phyloP scores from a whole-genome alignment of 345 rosid species.

The Gossypium australe region DNA sequence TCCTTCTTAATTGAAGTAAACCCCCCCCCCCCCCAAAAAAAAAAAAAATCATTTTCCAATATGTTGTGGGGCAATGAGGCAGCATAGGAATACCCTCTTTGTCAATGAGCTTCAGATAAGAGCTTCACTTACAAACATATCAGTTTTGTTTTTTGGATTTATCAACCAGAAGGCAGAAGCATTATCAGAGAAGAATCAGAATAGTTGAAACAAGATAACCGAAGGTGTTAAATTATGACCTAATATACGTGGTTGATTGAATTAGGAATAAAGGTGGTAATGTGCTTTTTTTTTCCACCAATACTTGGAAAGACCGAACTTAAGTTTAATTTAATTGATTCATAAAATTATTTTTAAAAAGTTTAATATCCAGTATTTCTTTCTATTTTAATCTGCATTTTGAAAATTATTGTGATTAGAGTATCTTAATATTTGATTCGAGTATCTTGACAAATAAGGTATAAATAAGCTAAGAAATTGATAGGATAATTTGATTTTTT shows the following conservation, averaged over 20 bases:
- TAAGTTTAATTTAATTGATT: no score
- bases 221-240: conserved; percentile 27
- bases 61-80: conserved; percentile 22
- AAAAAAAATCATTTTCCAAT: background rate
- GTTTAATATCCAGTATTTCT: no score
- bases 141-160: background rate
- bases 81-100: conserved; percentile 7
- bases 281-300: conserved; percentile 29
- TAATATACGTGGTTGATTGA: conserved; percentile 8
- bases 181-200: conserved; percentile 28
- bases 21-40: background rate
- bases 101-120: background rate
- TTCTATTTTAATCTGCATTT: no score
- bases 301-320: no score
- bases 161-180: background rate
- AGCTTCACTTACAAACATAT: background rate
- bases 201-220: conserved; percentile 23
- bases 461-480: no score
- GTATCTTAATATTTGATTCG: no score
- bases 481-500: no score
- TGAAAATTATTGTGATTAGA: no score
- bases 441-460: no score
- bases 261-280: conserved; percentile 32
- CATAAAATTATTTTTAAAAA: no score
- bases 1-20: no score